Evolutionary conservation across 257 asterid species (phyloP), one percentile per base, ranked within the genome.

Genomic region (Solanum clarkiae): DNA sequence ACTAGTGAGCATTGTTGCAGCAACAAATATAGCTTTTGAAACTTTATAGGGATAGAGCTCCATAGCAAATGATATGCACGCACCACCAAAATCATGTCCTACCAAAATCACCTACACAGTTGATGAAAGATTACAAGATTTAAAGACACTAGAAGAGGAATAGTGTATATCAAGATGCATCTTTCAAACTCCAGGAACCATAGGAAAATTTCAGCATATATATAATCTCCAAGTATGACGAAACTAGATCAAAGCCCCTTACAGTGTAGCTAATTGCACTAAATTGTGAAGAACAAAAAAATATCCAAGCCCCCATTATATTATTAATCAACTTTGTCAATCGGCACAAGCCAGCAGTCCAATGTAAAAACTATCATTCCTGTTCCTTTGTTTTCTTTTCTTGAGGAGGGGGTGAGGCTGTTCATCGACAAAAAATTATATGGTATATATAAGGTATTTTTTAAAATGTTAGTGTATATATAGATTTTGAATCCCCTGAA

Each of bases 31-130:
- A 79, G 99, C 99, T 90, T 93, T 95, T 20, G 96, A 89, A 84
- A 95, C 88, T 89, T 93, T 97, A 44, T 92, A 79, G n/a, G 96
- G 94, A 87, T 89, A 92, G 81, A 89, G 54, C 92, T 95, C 98
- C 98, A 95, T 95, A 44, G 92, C 92, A 87, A 92, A 93, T 79
- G 99, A 93, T 88, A 92, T 87, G 88, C 99, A 94, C 20, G 98
- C 93, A 86, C 98, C 99, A 51, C 98, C 98, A 83, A 95, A 94
- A 92, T 97, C 98, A 87, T 97, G 99, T 44, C 98, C 99, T 13
- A 92, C 98, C 90, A 97, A 90, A 88, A 95, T 94, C 51, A 97
- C 98, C 99, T 95, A 94, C 92, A 87, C 20, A 26, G 26, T 74
- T 70, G 80, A 84, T 84, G 29, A 36, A 84, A 82, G 81, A 36